phyloP scores from a whole-genome alignment of 2,329 filamentous ascomycete genomes.

The Colletotrichum truncatum region DNA sequence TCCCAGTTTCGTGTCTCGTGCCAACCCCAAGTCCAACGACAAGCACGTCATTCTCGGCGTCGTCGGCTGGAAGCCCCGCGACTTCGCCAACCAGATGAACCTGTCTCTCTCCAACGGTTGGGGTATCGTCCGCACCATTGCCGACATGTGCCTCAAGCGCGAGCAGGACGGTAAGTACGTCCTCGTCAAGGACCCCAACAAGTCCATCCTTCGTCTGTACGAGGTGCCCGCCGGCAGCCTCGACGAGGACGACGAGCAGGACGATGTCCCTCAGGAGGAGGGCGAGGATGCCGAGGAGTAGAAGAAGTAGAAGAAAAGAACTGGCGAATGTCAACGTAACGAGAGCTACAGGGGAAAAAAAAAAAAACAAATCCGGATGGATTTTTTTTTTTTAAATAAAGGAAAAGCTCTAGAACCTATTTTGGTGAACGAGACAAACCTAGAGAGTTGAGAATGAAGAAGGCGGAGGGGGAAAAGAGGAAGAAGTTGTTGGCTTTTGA shows the following conservation, averaged over 20 bases:
- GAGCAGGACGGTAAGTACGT: slow-evolving; percentile 81
- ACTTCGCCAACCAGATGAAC: slow-evolving; percentile 98
- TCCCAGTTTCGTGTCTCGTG: slow-evolving; percentile 92
- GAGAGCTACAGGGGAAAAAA: not conserved
- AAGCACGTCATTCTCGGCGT: slow-evolving; percentile 96
- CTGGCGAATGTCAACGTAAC: not conserved
- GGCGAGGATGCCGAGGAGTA: slow-evolving; percentile 44
- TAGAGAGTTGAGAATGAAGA: not conserved
- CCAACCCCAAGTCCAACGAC: slow-evolving; percentile 90
- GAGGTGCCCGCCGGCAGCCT: slow-evolving; percentile 88
- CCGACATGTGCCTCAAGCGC: slow-evolving; percentile 87
- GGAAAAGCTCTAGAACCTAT: too few relatives aligned
- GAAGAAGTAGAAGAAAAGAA: slow-evolving; percentile 15
- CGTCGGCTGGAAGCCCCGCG: slow-evolving; percentile 95
- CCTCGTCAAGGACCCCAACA: slow-evolving; percentile 92
- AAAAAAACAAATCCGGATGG: too few relatives aligned
- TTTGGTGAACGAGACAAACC: not conserved
- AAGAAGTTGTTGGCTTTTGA: slow-evolving; percentile 5
- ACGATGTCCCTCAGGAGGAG: slow-evolving; percentile 63
- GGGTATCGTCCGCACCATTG: slow-evolving; percentile 98
- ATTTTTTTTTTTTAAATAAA: too few relatives aligned
- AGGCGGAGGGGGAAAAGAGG: not conserved
- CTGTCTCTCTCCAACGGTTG: slow-evolving; percentile 95
- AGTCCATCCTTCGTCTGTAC: slow-evolving; percentile 92
- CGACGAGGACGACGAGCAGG: slow-evolving; percentile 87